These are phyloP conservation scores for Orbilia brochopaga DNA, from an alignment of 2,329 filamentous ascomycete genomes.

Conservation along the genomic window DNA sequence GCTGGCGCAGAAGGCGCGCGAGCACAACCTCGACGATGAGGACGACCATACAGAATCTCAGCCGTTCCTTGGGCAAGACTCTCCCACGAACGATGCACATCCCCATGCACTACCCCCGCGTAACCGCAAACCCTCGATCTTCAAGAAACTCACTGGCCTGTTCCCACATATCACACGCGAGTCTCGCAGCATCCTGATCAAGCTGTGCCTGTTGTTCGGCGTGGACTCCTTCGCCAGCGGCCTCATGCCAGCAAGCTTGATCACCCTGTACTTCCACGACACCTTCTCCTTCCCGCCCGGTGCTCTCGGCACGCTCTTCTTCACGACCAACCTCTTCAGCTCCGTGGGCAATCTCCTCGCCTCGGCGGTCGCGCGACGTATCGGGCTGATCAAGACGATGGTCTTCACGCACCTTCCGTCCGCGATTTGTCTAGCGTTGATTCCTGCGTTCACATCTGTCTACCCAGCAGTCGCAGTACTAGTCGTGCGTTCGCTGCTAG, in stretches of 20 bases:
- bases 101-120: conserved; percentile 25
- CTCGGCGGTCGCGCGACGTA: conserved; percentile 64
- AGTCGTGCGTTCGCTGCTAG: conserved; percentile 67
- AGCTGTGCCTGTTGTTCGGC: conserved; percentile 69
- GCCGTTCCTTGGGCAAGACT: conserved; percentile 24
- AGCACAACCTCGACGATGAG: background rate
- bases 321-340: conserved; percentile 63
- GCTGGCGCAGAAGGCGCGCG: background rate
- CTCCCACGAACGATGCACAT: background rate
- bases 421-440: conserved; percentile 68
- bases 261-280: conserved; percentile 65
- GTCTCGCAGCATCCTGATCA: conserved; percentile 67
- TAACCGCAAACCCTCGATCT: conserved; percentile 56
- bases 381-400: conserved; percentile 59
- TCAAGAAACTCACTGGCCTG: conserved; percentile 30
- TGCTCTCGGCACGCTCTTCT: conserved; percentile 65
- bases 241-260: conserved; percentile 53
- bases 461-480: conserved; percentile 67
- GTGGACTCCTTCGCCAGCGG: conserved; percentile 60
- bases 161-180: conserved; percentile 66
- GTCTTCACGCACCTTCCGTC: conserved; percentile 68
- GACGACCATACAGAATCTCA: conserved; percentile 17
- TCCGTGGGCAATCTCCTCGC: conserved; percentile 64
- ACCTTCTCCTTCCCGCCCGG: conserved; percentile 62
- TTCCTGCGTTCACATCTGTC: conserved; percentile 65